Percentiles rank a stretch among this genome's conserved stretches.
Evolutionary conservation across 179 eudicot genomes (phyloP).

Genomic region (Silene coronaria): DNA sequence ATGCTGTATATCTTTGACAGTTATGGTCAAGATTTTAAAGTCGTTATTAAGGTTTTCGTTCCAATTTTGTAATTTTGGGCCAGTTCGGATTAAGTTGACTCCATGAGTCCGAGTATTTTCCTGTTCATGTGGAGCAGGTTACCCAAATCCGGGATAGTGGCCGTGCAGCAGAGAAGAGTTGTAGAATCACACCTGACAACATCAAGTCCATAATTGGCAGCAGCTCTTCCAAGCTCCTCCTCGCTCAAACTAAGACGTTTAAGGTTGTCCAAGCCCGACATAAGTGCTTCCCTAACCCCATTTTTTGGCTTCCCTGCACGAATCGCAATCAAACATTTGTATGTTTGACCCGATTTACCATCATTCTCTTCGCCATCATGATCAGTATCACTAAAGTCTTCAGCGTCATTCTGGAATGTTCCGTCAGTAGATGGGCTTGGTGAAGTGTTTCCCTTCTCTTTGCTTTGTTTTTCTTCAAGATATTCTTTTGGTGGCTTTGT

Average conservation of each 20-base stretch:
- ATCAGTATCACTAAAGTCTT: conserved; percentile 37
- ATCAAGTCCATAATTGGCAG: conserved; percentile 37
- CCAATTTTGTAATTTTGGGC: no score
- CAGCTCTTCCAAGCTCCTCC: conserved; percentile 49
- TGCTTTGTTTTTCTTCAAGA: conserved; percentile 40
- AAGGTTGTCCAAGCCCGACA: conserved; percentile 29
- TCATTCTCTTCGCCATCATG: conserved; percentile 50
- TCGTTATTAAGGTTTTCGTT: no score
- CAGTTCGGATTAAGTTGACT: no score
- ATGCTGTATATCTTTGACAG: neutral
- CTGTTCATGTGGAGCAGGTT: no score
- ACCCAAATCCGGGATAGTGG: neutral
- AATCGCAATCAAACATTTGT: conserved; percentile 42
- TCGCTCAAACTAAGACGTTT: conserved; percentile 57
- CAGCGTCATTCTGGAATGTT: conserved; percentile 14
- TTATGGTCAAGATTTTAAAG: no score
- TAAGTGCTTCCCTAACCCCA: conserved; percentile 42
- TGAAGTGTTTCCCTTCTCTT: conserved; percentile 29
- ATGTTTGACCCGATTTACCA: conserved; percentile 29
- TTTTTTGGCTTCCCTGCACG: conserved; percentile 51
- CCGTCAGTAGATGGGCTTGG: conserved; percentile 40
- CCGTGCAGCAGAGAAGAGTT: neutral
- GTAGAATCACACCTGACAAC: conserved; percentile 41
- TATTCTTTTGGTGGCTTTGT: conserved; percentile 74
- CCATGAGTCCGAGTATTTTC: no score